Conservation (phyloP, 2,329 filamentous ascomycete genomes). For the Fusarium denticulatum region DNA sequence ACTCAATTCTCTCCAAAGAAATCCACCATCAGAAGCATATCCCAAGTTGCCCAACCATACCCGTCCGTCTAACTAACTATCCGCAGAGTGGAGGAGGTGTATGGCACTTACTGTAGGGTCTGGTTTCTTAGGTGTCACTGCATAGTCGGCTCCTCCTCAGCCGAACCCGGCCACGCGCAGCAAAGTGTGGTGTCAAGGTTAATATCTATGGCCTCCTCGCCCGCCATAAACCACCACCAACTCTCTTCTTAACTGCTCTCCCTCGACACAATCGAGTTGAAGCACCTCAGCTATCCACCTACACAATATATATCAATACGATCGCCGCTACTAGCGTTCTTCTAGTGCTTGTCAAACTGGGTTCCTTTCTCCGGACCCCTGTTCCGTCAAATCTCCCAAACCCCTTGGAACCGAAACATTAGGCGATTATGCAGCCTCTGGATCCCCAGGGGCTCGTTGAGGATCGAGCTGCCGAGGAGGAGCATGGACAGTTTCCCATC, state of each 20-base stretch:
- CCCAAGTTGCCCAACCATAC: slow-evolving; percentile 3
- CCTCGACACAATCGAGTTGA: not conserved
- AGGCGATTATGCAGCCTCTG: slow-evolving; percentile 44
- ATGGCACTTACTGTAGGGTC: not conserved
- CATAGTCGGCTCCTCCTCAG: slow-evolving; percentile 10
- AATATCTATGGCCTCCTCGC: slow-evolving; percentile 8
- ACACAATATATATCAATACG: slow-evolving; percentile 14
- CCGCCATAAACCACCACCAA: slow-evolving; percentile 6
- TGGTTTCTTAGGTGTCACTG: not conserved
- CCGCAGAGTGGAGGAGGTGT: not conserved
- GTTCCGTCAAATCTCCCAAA: slow-evolving; percentile 37
- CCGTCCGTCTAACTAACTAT: slow-evolving; percentile 1
- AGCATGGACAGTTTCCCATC: slow-evolving; percentile 34
- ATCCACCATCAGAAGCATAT: not conserved
- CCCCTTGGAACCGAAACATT: slow-evolving; percentile 42
- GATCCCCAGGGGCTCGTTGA: slow-evolving; percentile 38
- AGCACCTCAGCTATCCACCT: not conserved
- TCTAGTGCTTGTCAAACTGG: slow-evolving; percentile 25
- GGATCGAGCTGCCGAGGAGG: slow-evolving; percentile 20
- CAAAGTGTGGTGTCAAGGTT: slow-evolving; percentile 8
- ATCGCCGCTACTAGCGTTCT: slow-evolving; percentile 23
- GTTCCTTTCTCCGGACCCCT: slow-evolving; percentile 36
- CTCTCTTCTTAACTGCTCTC: not conserved
- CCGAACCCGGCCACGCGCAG: slow-evolving; percentile 38
- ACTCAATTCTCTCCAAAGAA: slow-evolving; percentile 17